Percentiles rank a stretch among this genome's conserved stretches.
Evolutionary conservation across 2,329 filamentous ascomycete species (phyloP).

Genomic region (Fragosphaeria purpurea): DNA sequence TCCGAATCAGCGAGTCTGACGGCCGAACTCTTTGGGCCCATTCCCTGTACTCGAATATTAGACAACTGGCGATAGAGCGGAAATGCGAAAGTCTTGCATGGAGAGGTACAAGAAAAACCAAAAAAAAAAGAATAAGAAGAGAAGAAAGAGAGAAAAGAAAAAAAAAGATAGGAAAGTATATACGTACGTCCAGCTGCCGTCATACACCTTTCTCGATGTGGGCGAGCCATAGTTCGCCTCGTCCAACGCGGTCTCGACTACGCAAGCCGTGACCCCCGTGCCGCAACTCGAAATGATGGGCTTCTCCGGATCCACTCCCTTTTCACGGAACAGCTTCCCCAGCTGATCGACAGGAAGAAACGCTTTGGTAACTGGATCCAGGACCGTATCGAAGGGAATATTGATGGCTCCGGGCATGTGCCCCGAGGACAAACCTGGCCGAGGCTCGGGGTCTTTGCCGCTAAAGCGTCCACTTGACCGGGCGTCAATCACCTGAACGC

Average conservation of each 20-base stretch:
- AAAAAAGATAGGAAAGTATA: neutral
- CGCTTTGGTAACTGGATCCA: conserved; percentile 76
- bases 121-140: neutral
- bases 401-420: conserved; percentile 86
- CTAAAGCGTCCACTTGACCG: conserved; percentile 69
- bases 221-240: conserved; percentile 64
- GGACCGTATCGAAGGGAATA: conserved; percentile 66
- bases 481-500: conserved; percentile 83
- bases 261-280: conserved; percentile 85
- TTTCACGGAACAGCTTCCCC: conserved; percentile 64
- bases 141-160: neutral
- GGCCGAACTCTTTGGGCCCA: conserved; percentile 14
- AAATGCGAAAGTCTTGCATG: too few relatives aligned
- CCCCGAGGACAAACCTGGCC: conserved; percentile 75
- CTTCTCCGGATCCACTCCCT: conserved; percentile 66
- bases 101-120: neutral
- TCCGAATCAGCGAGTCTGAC: conserved; percentile 12
- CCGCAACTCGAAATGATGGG: conserved; percentile 85
- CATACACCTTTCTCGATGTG: conserved; percentile 68
- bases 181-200: conserved; percentile 95
- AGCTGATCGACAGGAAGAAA: conserved; percentile 65
- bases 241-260: conserved; percentile 77
- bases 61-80: too few relatives aligned
- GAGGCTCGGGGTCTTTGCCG: conserved; percentile 75
- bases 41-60: conserved; percentile 5